Conservation (phyloP, 2,329 filamentous ascomycete species). For the Pyrenochaeta sp. region DNA sequence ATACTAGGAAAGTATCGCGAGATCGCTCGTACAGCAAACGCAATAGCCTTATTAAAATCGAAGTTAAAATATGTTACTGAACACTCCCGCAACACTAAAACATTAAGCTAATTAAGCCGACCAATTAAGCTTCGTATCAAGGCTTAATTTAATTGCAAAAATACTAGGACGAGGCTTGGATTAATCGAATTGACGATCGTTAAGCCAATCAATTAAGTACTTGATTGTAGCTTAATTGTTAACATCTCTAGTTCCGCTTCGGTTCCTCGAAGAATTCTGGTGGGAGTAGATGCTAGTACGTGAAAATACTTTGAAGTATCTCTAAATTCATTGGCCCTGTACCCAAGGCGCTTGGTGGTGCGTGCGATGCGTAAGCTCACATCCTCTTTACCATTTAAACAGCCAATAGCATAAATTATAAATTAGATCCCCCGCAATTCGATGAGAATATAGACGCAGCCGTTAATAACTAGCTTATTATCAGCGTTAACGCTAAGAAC, state of each 20-base stretch:
- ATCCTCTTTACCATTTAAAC: slow-evolving; percentile 20
- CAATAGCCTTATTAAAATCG: no score
- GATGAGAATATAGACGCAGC: slow-evolving; percentile 19
- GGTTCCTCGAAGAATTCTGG: slow-evolving; percentile 20
- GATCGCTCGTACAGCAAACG: no score
- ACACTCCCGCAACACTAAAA: no score
- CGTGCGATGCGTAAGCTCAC: slow-evolving; percentile 13
- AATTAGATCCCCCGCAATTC: slow-evolving; percentile 16
- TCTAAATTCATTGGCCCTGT: slow-evolving; percentile 12
- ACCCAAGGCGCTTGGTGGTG: slow-evolving; percentile 16
- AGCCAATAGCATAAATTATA: slow-evolving; percentile 16
- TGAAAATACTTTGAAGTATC: slow-evolving; percentile 20
- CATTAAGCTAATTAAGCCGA: no score
- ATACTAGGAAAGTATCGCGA: no score
- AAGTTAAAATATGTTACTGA: no score
- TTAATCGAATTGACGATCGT: no score
- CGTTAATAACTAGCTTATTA: slow-evolving; percentile 14
- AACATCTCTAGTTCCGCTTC: slow-evolving; percentile 13
- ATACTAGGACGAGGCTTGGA: no score
- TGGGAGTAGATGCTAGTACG: slow-evolving; percentile 19
- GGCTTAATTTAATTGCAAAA: no score
- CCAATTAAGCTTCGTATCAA: no score
- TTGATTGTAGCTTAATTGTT: no score
- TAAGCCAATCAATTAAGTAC: no score
- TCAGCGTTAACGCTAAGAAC: slow-evolving; percentile 12